A percentile compares a stretch with the other conserved stretches of the same genome.
Conservation (phyloP, 208 protist species). For the Balamuthia mandrillaris region DNA sequence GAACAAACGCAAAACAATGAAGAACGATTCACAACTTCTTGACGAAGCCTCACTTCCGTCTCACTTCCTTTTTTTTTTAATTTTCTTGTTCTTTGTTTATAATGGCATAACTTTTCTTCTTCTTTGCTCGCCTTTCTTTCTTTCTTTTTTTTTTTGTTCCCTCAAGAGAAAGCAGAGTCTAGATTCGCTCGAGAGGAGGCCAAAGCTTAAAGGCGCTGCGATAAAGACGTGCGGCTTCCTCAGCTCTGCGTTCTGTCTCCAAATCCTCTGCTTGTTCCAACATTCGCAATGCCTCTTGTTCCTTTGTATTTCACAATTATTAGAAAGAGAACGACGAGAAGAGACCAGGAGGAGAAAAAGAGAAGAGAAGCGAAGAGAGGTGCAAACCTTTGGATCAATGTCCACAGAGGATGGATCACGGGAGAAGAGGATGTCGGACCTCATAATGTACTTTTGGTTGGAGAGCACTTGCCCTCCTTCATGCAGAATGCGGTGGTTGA, state of each 20-base stretch:
- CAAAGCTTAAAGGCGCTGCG: too few relatives aligned
- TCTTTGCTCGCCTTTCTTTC: too few relatives aligned
- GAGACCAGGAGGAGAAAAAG: not conserved
- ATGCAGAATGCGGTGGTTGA: constrained; percentile 30
- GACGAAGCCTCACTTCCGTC: too few relatives aligned
- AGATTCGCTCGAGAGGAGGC: too few relatives aligned
- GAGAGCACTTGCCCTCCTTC: not conserved
- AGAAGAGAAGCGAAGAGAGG: not conserved
- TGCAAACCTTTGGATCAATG: not conserved
- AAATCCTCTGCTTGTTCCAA: not conserved
- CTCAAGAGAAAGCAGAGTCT: too few relatives aligned
- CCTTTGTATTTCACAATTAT: not conserved
- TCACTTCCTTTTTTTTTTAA: too few relatives aligned
- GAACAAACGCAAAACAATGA: too few relatives aligned
- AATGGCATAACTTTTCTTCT: too few relatives aligned
- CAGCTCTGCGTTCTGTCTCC: not conserved
- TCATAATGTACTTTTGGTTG: constrained; percentile 20
- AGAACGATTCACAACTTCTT: too few relatives aligned
- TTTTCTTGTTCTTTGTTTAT: too few relatives aligned
- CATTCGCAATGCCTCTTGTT: not conserved
- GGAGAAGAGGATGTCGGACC: not conserved
- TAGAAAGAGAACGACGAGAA: not conserved
- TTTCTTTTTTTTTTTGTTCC: too few relatives aligned
- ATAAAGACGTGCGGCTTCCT: not conserved
- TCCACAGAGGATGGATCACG: too few relatives aligned